Conservation (phyloP, 1,284 basidiomycete genomes). For the Trametes sp. region DNA sequence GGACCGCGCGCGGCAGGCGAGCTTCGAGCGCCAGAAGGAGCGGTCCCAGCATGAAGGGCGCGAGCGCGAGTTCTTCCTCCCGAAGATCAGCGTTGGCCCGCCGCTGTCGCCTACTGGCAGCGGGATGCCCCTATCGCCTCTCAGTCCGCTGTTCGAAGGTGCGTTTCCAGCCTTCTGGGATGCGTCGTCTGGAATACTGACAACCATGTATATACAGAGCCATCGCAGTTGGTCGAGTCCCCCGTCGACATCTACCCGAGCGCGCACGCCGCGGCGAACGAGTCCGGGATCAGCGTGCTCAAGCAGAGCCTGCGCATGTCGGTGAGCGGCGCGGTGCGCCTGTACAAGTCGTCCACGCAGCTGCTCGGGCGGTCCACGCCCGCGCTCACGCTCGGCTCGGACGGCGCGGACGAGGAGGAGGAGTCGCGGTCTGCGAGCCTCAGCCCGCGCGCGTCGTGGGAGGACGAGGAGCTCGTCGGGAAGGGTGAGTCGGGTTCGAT, state of each 20-base stretch:
- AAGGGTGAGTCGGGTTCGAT: conserved; percentile 47
- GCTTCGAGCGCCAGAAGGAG: conserved; percentile 38
- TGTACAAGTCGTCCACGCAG: conserved; percentile 60
- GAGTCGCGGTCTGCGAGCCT: conserved; percentile 36
- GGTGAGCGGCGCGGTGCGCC: conserved; percentile 67
- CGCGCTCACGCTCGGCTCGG: conserved; percentile 28
- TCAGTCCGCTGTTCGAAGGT: conserved; percentile 43
- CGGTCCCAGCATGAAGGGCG: conserved; percentile 19
- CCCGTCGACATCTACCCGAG: conserved; percentile 20
- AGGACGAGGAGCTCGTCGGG: conserved; percentile 52
- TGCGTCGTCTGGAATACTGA: neutral
- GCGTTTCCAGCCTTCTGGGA: neutral
- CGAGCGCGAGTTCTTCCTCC: conserved; percentile 25
- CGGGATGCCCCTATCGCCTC: conserved; percentile 32
- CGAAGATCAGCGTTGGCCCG: conserved; percentile 33
- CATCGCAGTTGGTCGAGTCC: conserved; percentile 34
- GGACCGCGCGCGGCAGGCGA: conserved; percentile 31
- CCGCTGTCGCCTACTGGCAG: conserved; percentile 32
- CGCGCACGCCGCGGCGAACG: conserved; percentile 33
- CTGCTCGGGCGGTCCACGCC: conserved; percentile 36
- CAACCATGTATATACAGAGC: conserved; percentile 28
- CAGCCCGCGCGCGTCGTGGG: conserved; percentile 54
- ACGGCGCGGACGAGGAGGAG: conserved; percentile 30
- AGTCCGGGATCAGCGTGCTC: conserved; percentile 48
- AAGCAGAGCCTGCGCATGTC: conserved; percentile 76